Conservation (phyloP, 1,284 basidiomycete species). For the Trametes polyzona region DNA sequence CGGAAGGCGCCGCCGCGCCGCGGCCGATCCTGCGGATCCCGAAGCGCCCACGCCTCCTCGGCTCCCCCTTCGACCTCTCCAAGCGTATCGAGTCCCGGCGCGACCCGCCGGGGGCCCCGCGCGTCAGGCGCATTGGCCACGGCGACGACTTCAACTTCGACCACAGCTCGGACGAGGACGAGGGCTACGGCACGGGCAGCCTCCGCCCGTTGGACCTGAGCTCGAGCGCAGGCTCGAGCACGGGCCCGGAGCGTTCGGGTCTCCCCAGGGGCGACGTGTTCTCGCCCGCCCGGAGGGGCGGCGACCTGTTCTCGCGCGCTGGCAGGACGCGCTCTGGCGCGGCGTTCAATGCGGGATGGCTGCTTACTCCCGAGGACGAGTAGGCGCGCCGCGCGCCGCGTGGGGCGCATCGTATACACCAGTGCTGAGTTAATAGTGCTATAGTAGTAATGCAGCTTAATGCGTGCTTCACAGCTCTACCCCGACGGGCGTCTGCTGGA, state of each 20-base stretch:
- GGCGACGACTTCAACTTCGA: conserved; percentile 10
- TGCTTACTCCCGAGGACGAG: conserved; percentile 21
- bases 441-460: background rate
- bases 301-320: background rate
- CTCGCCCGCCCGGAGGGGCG: conserved; percentile 16
- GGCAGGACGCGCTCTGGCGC: background rate
- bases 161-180: background rate
- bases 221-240: conserved; percentile 16
- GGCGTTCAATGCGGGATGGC: conserved; percentile 17
- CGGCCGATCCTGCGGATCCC: conserved; percentile 30
- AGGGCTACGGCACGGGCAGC: background rate
- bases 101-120: background rate
- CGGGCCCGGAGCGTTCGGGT: conserved; percentile 19
- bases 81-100: conserved; percentile 21
- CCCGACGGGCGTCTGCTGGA: too few species aligned
- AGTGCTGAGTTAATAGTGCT: background rate
- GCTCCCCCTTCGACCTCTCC: conserved; percentile 28
- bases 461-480: too few species aligned
- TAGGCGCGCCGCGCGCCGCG: background rate
- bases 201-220: conserved; percentile 16
- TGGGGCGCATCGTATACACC: background rate
- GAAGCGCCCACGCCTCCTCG: conserved; percentile 36
- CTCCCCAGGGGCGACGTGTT: conserved; percentile 23
- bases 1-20: background rate
- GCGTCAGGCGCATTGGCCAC: conserved; percentile 8